Evolutionary conservation across 257 asterid genomes (phyloP).

Genomic region (Jacaranda copaia): DNA sequence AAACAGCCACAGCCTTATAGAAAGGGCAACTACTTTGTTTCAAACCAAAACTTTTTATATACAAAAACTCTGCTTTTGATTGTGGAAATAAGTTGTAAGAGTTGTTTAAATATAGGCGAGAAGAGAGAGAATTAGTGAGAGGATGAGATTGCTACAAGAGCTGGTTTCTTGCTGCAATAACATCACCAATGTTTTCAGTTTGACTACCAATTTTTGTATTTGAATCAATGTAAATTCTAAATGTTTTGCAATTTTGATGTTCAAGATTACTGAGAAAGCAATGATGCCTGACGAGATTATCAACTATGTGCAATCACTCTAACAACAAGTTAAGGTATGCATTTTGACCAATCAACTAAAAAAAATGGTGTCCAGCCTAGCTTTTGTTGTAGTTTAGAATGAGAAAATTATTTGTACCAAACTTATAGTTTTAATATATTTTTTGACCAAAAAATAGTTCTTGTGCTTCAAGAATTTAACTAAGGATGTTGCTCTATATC

Average conservation of each 20-base stretch:
- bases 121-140: slow-evolving; percentile 93
- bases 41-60: slow-evolving; percentile 1
- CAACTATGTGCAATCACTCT: slow-evolving; percentile 94
- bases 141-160: slow-evolving; percentile 95
- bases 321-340: slow-evolving; percentile 95
- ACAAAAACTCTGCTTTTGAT: background rate
- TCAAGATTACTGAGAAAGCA: slow-evolving; percentile 94
- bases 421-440: background rate
- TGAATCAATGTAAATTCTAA: slow-evolving; percentile 11
- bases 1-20: slow-evolving; percentile 96
- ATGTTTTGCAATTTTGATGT: slow-evolving; percentile 31
- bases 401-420: background rate
- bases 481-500: no score
- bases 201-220: slow-evolving; percentile 9
- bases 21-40: slow-evolving; percentile 63
- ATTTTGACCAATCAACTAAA: background rate
- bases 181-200: slow-evolving; percentile 47
- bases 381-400: slow-evolving; percentile 23
- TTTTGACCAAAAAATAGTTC: no score
- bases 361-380: slow-evolving; percentile 30
- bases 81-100: slow-evolving; percentile 14
- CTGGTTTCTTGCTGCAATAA: slow-evolving; percentile 96
- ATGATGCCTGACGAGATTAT: slow-evolving; percentile 99
- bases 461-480: no score
- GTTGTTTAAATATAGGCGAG: slow-evolving; percentile 62